Percentiles rank a stretch among this genome's conserved stretches.
These are phyloP conservation scores for Termitomyces bulborhizus DNA, from an alignment of 768 basidiomycete species.

Conservation along the genomic window DNA sequence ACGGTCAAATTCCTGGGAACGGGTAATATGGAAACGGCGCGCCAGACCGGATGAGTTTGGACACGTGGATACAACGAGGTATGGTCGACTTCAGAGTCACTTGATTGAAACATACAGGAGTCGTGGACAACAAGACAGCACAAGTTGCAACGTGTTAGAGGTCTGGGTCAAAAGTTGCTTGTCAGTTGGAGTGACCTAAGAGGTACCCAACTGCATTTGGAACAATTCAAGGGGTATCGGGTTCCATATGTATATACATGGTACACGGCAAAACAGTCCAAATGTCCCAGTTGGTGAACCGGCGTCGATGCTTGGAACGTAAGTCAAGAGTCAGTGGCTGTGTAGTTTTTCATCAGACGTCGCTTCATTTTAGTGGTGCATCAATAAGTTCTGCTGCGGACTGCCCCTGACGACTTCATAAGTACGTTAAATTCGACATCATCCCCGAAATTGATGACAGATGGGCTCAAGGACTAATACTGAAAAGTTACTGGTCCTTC, in stretches of 20 bases:
- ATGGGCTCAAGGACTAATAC: background rate
- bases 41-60: background rate
- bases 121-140: background rate
- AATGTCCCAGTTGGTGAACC: background rate
- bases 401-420: background rate
- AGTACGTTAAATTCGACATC: background rate
- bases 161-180: background rate
- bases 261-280: background rate
- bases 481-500: constrained; percentile 17
- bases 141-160: background rate
- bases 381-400: background rate
- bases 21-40: background rate
- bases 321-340: no score
- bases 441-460: background rate
- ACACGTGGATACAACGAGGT: constrained; percentile 28
- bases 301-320: background rate
- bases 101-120: background rate
- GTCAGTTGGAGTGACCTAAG: background rate
- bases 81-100: background rate
- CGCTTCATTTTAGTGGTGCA: background rate
- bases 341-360: no score
- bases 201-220: background rate
- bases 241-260: background rate
- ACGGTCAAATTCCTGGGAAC: constrained; percentile 10
- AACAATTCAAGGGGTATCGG: background rate